These are phyloP conservation scores for Pseudozyma pruni DNA, from an alignment of 1,284 basidiomycete genomes.

Conservation along the genomic window DNA sequence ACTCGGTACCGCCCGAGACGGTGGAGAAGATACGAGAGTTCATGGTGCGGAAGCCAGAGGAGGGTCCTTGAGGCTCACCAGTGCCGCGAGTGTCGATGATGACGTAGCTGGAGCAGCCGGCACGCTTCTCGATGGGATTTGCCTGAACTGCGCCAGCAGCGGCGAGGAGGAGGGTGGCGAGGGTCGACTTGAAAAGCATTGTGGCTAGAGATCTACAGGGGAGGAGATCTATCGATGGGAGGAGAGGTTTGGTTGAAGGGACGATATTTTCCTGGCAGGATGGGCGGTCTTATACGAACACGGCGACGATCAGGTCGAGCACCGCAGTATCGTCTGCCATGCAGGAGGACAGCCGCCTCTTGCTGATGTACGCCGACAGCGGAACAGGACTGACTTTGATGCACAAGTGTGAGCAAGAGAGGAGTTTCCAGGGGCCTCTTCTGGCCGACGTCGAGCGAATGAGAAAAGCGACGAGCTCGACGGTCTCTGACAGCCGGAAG, in stretches of 20 bases:
- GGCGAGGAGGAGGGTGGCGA: slow-evolving; percentile 13
- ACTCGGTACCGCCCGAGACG: slow-evolving; percentile 46
- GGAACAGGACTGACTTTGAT: no score
- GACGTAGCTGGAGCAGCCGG: slow-evolving; percentile 32
- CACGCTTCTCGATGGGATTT: slow-evolving; percentile 16
- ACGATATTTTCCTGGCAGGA: no score
- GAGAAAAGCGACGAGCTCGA: no score
- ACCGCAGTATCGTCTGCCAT: no score
- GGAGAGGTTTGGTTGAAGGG: background rate
- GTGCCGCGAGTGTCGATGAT: slow-evolving; percentile 67
- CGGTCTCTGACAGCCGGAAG: background rate
- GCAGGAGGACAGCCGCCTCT: no score
- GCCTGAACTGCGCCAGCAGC: slow-evolving; percentile 18
- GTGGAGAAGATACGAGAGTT: slow-evolving; percentile 34
- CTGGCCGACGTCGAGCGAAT: no score
- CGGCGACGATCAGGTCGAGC: no score
- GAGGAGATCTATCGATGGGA: no score
- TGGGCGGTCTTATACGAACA: no score
- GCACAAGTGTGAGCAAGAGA: no score
- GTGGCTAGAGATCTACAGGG: background rate
- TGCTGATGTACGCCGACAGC: no score
- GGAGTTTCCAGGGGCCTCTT: no score
- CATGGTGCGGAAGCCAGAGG: slow-evolving; percentile 49
- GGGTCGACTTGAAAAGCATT: slow-evolving; percentile 23
- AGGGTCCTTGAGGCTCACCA: slow-evolving; percentile 62